These are phyloP conservation scores for Kurtzmaniella cleridarum DNA, from an alignment of 805 yeast genomes.

Conservation along the genomic window DNA sequence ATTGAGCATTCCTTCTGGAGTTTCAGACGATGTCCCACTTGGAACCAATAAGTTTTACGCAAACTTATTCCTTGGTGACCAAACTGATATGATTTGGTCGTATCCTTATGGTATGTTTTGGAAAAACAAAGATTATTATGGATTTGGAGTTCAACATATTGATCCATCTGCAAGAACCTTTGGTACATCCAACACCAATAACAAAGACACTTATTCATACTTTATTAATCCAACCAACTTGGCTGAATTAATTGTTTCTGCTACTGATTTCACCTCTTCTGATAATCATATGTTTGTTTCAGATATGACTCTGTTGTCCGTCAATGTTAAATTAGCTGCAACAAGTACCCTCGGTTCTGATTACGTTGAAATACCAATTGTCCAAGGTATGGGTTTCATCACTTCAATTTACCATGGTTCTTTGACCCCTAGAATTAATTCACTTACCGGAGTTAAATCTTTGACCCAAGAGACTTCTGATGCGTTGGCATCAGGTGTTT, in stretches of 20 bases:
- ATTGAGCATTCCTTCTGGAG: conserved; percentile 43
- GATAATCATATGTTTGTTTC: conserved; percentile 38
- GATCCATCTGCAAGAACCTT: conserved; percentile 36
- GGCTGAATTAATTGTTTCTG: conserved; percentile 52
- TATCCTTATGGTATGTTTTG: conserved; percentile 66
- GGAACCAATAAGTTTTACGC: conserved; percentile 77
- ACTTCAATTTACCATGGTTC: conserved; percentile 54
- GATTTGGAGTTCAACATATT: conserved; percentile 61
- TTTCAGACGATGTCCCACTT: conserved; percentile 37
- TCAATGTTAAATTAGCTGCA: conserved; percentile 36
- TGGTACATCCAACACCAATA: conserved; percentile 44
- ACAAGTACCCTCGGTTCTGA: conserved; percentile 25
- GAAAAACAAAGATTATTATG: conserved; percentile 42
- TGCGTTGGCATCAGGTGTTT: conserved; percentile 33
- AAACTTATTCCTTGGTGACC: conserved; percentile 54
- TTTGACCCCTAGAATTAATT: conserved; percentile 41
- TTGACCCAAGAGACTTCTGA: conserved; percentile 20
- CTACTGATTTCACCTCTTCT: conserved; percentile 38
- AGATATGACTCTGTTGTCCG: conserved; percentile 48
- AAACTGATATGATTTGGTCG: conserved; percentile 50
- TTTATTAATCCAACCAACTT: conserved; percentile 53
- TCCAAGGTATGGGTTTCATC: conserved; percentile 80
- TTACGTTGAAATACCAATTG: conserved; percentile 51
- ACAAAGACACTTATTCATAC: conserved; percentile 37
- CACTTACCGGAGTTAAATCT: conserved; percentile 18